Conservation (phyloP, 2,329 filamentous ascomycete genomes). For the Pezizomycotina sp. region DNA sequence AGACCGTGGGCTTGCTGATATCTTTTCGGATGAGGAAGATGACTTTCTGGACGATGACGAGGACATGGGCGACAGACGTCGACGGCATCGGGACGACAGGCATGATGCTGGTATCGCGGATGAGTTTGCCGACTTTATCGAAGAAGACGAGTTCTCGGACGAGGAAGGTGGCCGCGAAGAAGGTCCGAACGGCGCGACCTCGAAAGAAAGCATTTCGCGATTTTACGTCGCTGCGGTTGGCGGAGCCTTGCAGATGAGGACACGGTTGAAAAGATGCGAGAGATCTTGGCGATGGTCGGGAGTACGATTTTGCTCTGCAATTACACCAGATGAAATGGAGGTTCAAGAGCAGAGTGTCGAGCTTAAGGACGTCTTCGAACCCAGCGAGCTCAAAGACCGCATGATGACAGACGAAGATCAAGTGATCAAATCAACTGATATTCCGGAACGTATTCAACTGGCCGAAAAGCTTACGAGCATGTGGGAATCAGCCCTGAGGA, state of each 20-base stretch:
- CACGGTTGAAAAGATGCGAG: conserved; percentile 86
- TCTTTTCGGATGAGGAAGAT: conserved; percentile 85
- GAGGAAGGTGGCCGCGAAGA: conserved; percentile 60
- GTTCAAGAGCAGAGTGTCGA: conserved; percentile 64
- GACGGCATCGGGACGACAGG: conserved; percentile 10
- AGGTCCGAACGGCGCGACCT: conserved; percentile 74
- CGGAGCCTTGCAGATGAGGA: conserved; percentile 70
- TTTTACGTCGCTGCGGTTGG: conserved; percentile 35
- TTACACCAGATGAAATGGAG: conserved; percentile 43
- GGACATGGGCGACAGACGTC: conserved; percentile 32
- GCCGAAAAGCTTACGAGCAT: conserved; percentile 73
- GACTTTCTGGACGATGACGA: conserved; percentile 42
- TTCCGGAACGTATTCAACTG: conserved; percentile 87
- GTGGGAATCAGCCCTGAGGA: conserved; percentile 67
- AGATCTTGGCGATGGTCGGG: conserved; percentile 91
- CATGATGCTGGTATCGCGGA: conserved; percentile 35
- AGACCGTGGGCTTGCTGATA: conserved; percentile 65
- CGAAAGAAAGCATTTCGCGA: conserved; percentile 37
- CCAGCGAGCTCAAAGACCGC: conserved; percentile 82
- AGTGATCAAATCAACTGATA: conserved; percentile 68
- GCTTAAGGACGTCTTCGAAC: conserved; percentile 95
- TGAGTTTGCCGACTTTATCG: conserved; percentile 91
- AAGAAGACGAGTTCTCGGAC: conserved; percentile 82
- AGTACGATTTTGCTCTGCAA: conserved; percentile 86
- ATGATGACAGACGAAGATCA: conserved; percentile 94